These are phyloP conservation scores for Conidiobolus incongruus DNA, from an alignment of 371 early-diverging fungal genomes.

Conservation along the genomic window DNA sequence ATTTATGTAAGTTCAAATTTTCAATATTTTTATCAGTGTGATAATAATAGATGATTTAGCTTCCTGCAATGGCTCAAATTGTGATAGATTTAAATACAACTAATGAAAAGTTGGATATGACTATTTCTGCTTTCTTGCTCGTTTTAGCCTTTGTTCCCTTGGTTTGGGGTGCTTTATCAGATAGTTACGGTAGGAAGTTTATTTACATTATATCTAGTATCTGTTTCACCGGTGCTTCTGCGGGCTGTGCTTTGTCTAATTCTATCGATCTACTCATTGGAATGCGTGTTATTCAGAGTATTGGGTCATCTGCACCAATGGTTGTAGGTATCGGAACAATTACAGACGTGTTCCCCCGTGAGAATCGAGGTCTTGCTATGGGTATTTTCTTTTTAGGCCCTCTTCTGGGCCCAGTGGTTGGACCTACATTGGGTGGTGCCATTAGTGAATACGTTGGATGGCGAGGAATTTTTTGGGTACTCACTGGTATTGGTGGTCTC, in stretches of 20 bases:
- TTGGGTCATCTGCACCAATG: slow-evolving; percentile 42
- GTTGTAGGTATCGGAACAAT: slow-evolving; percentile 51
- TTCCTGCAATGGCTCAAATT: slow-evolving; percentile 22
- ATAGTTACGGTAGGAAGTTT: slow-evolving; percentile 30
- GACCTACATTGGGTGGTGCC: slow-evolving; percentile 18
- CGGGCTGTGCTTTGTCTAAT: slow-evolving; percentile 33
- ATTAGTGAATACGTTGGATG: slow-evolving; percentile 26
- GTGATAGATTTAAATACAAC: slow-evolving; percentile 21
- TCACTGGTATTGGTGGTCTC: slow-evolving; percentile 21
- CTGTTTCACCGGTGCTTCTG: slow-evolving; percentile 24
- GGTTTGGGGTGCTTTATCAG: slow-evolving; percentile 42
- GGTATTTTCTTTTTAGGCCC: slow-evolving; percentile 31
- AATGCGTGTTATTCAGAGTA: slow-evolving; percentile 37
- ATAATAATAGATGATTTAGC: slow-evolving; percentile 9
- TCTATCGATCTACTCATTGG: slow-evolving; percentile 22
- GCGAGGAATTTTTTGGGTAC: slow-evolving; percentile 35
- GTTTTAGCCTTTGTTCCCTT: slow-evolving; percentile 33
- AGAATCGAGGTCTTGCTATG: slow-evolving; percentile 25
- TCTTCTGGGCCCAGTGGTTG: slow-evolving; percentile 23
- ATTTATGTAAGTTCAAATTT: slow-evolving; percentile 1
- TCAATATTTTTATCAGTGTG: no score
- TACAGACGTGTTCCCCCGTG: slow-evolving; percentile 16
- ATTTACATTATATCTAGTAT: slow-evolving; percentile 32
- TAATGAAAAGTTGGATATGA: slow-evolving; percentile 21
- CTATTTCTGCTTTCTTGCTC: slow-evolving; percentile 24